Evolutionary conservation across 1,284 basidiomycete genomes (phyloP), one percentile per base, ranked within the genome.

Genomic region (Leccinum pachyderme): DNA sequence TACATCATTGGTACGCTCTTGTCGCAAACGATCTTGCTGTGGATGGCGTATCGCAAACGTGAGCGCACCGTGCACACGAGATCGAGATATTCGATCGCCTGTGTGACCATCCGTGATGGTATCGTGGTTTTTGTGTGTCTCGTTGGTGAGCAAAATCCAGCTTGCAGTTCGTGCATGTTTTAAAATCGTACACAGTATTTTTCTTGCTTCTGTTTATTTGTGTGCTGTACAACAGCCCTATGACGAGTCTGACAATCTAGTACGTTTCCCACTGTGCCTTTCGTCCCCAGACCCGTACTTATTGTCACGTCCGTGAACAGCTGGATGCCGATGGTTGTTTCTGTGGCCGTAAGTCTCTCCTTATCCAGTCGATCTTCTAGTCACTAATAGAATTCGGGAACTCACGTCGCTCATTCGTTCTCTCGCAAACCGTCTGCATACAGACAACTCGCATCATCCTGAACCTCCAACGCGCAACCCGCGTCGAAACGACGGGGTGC

Each of bases 81-180:
- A 41, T n/a, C 27, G 11, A 41, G 56, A 41, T n/a, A 39, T 2
- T 47, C 51, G 4, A 37, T 67, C 29, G 57, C 53, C 15, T 61
- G 53, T 15, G 43, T 63, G 2, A 68, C 66, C n/a, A 67, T 67
- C 22, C 67, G 68, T 2, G 65, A 67, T 18, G 66, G 65, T 22
- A 7, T 59, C 5, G 2, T 63, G 2, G 64, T 53, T 12, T 67
- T 70, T 13, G 11, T 25, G 2, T 54, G 43, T 8, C 4, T 70
- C 15, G 35, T 46, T 37, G 47, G 64, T 66, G 25, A 64, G 64
- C 12, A 0, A 18, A 6, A 3, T 29, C 13, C 22, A 13, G 7
- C 18, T 13, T 9, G 24, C 8, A 22, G 31, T 24, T 43, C 41
- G 22, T 43, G 13, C 22, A 22, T 8, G 22, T 43, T 13, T 24